A percentile compares a stretch with the other conserved stretches of the same genome.
phyloP scores from a whole-genome alignment of 805 yeast species.

The Alloascoidea hylecoeti region DNA sequence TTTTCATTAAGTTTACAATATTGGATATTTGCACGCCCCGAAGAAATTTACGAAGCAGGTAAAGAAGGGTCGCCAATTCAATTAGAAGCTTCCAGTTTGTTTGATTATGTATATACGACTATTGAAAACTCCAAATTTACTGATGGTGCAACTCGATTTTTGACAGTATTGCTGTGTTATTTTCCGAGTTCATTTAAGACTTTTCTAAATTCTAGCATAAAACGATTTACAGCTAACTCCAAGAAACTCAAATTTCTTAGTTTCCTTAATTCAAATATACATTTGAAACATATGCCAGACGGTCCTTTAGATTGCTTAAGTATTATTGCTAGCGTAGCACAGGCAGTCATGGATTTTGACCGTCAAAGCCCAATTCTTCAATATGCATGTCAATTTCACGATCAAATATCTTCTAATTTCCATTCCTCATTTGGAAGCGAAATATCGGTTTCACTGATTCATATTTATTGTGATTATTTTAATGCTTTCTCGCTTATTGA shows the following conservation, averaged over 20 bases:
- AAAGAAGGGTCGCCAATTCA: neutral
- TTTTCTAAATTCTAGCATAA: neutral
- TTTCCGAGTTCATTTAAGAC: neutral
- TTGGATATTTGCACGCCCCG: neutral
- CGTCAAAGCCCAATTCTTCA: no score
- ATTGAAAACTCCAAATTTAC: neutral
- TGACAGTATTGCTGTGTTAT: neutral
- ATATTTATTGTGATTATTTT: neutral
- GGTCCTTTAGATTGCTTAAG: no score
- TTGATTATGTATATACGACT: neutral
- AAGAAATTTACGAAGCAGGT: neutral
- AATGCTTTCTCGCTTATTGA: neutral
- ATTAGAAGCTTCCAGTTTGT: neutral
- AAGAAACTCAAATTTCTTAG: neutral
- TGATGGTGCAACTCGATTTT: neutral
- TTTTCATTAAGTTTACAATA: neutral
- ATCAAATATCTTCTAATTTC: no score
- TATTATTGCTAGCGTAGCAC: no score
- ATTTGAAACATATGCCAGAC: no score
- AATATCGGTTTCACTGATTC: neutral
- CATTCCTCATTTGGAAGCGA: neutral
- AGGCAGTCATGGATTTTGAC: no score
- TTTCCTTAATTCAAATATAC: no score
- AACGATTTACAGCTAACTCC: neutral
- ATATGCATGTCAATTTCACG: no score